Evolutionary conservation across 2,329 filamentous ascomycete species (phyloP).

Genomic region (Tolypocladium cylindrosporum): DNA sequence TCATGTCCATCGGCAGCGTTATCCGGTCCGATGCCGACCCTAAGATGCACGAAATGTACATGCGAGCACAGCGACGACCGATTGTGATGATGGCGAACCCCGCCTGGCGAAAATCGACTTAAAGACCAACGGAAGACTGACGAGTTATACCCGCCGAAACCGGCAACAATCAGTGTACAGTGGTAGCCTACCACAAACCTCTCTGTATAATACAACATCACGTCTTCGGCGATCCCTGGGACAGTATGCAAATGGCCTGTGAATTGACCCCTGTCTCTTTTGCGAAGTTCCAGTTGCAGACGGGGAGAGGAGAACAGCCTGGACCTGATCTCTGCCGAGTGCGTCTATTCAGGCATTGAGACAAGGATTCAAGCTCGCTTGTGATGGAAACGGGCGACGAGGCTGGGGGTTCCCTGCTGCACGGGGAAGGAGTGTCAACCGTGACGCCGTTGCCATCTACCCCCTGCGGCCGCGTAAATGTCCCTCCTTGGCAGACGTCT

Average conservation of each 20-base stretch:
- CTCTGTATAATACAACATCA: background rate
- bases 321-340: no score
- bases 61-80: slow-evolving; percentile 61
- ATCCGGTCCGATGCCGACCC: slow-evolving; percentile 86
- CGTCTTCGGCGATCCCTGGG: background rate
- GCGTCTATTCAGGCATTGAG: background rate
- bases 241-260: background rate
- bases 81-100: slow-evolving; percentile 45
- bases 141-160: slow-evolving; percentile 2
- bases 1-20: slow-evolving; percentile 97
- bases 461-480: background rate
- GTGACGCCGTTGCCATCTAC: background rate
- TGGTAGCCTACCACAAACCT: background rate
- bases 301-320: background rate
- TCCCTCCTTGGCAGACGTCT: background rate
- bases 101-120: slow-evolving; percentile 20
- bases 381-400: background rate
- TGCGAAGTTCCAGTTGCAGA: background rate
- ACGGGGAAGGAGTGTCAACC: background rate
- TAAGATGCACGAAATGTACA: slow-evolving; percentile 65
- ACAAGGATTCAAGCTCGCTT: background rate
- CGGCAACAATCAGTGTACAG: background rate
- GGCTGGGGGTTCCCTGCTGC: background rate
- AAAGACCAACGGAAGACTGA: background rate
- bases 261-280: background rate